These are phyloP conservation scores for Plasmodium blacklocki DNA, from an alignment of 169 alveolate species.

Conservation along the genomic window DNA sequence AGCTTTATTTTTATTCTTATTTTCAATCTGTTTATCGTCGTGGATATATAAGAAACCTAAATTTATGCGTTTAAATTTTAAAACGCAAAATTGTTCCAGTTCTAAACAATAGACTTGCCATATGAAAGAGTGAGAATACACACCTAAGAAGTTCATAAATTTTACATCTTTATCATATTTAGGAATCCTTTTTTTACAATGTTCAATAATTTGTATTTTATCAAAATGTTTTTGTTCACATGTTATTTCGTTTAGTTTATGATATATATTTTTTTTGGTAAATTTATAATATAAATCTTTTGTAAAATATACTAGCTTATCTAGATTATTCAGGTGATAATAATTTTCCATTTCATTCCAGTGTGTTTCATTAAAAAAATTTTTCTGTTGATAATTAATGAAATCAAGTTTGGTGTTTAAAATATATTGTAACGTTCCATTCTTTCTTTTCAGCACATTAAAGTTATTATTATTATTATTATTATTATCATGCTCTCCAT, in stretches of 20 bases:
- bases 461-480: not conserved
- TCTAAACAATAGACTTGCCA: conserved; percentile 67
- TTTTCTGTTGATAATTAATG: conserved; percentile 46
- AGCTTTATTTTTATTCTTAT: not conserved
- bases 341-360: conserved; percentile 71
- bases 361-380: conserved; percentile 52
- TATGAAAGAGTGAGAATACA: conserved; percentile 58
- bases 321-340: conserved; percentile 37
- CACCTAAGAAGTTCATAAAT: conserved; percentile 66
- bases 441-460: conserved; percentile 5
- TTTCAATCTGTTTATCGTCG: not conserved
- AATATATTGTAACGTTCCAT: conserved; percentile 60
- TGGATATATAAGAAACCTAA: not conserved
- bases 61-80: conserved; percentile 30
- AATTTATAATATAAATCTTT: conserved; percentile 64
- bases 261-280: conserved; percentile 46
- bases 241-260: conserved; percentile 52
- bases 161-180: conserved; percentile 21
- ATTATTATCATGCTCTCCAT: not conserved
- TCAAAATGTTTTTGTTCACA: conserved; percentile 75
- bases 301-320: conserved; percentile 53
- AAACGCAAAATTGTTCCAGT: conserved; percentile 26
- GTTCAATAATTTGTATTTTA: conserved; percentile 51
- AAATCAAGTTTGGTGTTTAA: conserved; percentile 60
- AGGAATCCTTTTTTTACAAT: conserved; percentile 51